Base-by-base conservation (phyloP, 2,329 filamentous ascomycete species). In the Claviceps quebecensis region DNA sequence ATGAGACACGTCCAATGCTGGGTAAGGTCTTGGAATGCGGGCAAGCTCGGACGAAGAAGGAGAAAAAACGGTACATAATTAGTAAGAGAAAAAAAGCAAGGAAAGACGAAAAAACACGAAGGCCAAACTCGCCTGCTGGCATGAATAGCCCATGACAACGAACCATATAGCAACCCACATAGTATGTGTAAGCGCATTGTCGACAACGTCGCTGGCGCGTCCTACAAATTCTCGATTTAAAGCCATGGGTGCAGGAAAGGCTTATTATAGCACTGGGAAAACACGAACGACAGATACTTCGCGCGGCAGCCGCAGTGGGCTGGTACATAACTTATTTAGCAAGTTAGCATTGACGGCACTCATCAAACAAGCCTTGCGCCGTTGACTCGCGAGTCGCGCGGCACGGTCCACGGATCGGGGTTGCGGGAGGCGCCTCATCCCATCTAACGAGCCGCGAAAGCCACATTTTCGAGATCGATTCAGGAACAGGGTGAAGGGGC, bases 311-410 rank as follows among this genome's bases (percentile, higher is more conserved):
- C 29, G 29, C 29, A 34, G 9, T 34, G 9, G 29, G 29, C 29
- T 9, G 29, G 29, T 34, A 34, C 29, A 11, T 34, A 34, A 34
- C 9, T 34, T 11, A 19, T 19, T 19, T 19, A 19, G 19, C 19
- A 19, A 19, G 19, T 19, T 19, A 34, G 29, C 29, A 34, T 26
- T 19, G 37, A 26, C 9, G 14, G 19, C 29, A 17, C 39, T 34
- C 41, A 22, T 22, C 5, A 11, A 14, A 43, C 16, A 40, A 29
- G 44, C 17, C 34, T 14, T 45, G 41, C 29, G 23, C 16, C 29
- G 19, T 38, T 52, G 47, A 52, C 41, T 54, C 50, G 50, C 50
- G 47, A 52, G 37, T 54, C 50, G 47, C 34, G 52, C 47, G 52
- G 52, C 46, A 54, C 52, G 52, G 49, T 34, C 29, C 29, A 34